A percentile compares a stretch with the other conserved stretches of the same genome.
Conservation (phyloP, 2,329 filamentous ascomycete genomes). For the Aquanectria penicillioides region DNA sequence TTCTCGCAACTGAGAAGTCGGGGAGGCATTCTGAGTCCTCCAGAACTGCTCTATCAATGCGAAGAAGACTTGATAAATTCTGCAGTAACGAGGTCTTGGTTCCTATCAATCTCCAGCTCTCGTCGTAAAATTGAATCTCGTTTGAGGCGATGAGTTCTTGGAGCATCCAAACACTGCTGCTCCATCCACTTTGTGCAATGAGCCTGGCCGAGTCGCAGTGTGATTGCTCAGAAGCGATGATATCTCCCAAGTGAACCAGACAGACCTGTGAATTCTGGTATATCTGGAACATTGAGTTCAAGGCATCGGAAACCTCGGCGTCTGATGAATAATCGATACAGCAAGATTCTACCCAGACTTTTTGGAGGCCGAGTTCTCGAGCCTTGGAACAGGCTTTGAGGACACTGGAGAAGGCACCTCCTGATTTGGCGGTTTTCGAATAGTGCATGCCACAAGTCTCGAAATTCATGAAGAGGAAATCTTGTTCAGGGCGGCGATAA, state of each 20-base stretch:
- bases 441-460: too few relatives aligned
- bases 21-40: neutral
- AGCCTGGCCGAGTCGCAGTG: neutral
- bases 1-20: neutral
- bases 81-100: neutral
- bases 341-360: neutral
- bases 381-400: too few relatives aligned
- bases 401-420: too few relatives aligned
- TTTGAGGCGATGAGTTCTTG: neutral
- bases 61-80: neutral
- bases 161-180: neutral
- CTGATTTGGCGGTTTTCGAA: too few relatives aligned
- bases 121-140: neutral
- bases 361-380: too few relatives aligned
- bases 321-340: neutral
- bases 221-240: too few relatives aligned
- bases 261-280: neutral
- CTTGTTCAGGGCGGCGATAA: too few relatives aligned
- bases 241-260: neutral
- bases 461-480: too few relatives aligned
- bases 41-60: neutral
- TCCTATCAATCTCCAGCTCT: neutral
- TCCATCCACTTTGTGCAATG: neutral
- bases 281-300: slow-evolving; percentile 5
- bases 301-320: neutral